Evolutionary conservation across 2,329 filamentous ascomycete genomes (phyloP), one percentile per base, ranked within the genome.

Genomic region (Fusarium tjaetaba): DNA sequence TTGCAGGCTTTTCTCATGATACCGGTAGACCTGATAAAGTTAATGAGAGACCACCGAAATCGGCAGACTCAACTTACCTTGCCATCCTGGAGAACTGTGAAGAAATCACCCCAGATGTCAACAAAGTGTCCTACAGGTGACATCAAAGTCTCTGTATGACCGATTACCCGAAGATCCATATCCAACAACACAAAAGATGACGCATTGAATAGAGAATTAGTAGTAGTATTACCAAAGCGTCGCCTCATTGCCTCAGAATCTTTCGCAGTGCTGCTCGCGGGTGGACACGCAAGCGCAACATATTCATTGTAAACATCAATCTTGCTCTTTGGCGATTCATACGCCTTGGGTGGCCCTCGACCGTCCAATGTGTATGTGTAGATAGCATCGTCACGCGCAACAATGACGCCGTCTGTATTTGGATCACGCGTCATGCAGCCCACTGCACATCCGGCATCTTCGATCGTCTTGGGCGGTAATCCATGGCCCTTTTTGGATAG

Each of bases 381-480:
- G 61, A 99, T 93, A 13, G 96, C 96, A 87, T 99, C 97, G 76
- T 98, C 94, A 69, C 96, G 88, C 2, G 93, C 96, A n/a, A 99
- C 92, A 7, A 99, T 89, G 26, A 99, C 91, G 73, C 98, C 94
- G 10, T 93, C 94, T 1, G 91, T 93, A 70, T 89, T 88, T 69
- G 89, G 90, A 81, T 98, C 94, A 18, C 96, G 87, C 0, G 94
- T 93, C 94, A 99, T 97, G 82, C 97, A 99, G 2, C 95, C 95
- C n/a, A 97, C 90, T 16, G 90, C 95, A 79, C 96, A 98, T 4
- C 96, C 96, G 24, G 90, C 88, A 79, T 98, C 95, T 80, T 98
- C 96, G 24, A 98, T 87, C 0, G 94, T 94, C 74, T 95, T 93
- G 7, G 96, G 93, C 9, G 95, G 93, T 75, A 97, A 93, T 22